Evolutionary conservation across 345 rosid species (phyloP), one percentile per base, ranked within the genome.

Genomic region (Hibiscus tridactylites): DNA sequence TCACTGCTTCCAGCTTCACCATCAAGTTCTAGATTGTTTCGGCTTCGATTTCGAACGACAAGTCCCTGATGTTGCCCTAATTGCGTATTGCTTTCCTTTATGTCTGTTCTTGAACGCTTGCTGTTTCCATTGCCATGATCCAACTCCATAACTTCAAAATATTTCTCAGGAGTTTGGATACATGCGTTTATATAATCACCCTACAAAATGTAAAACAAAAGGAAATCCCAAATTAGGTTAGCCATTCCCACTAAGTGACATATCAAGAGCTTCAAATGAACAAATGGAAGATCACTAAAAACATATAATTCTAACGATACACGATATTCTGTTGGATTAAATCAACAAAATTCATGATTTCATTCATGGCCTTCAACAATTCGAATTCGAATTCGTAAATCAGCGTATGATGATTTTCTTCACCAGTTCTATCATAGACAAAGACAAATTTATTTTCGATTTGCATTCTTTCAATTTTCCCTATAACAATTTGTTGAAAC

Each of bases 91-190:
- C 77, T 68, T 49, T 24, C 52, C 64, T 29, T 75, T 15, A 57
- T 69, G 46, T 16, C 9, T 10, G 61, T 35, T 56, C 37, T 13
- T 15, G 57, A 61, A 73, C 61, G 63, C 71, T 68, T 15, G 31
- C 61, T 65, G 33, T 61, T 56, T 63, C 73, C 78, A 70, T 64
- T 64, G 50, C 72, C 75, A 73, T 79, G 47, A 72, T 50, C 69
- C 16, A 77, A 60, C 71, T 76, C 85, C 96, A 86, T 88, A 74
- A 66, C 90, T 80, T 76, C 65, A 64, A 7, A 63, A 68, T 21
- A 2, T 31, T 61, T 15, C 21, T 29, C 28, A 13, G 19, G 59
- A 2, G 26, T 54, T 52, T 17, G 57, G 57, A 52, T 17, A 52
- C 57, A 52, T 3, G 60, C 29, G 4, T 19, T 54, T 58, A 10